A percentile compares a stretch with the other conserved stretches of the same genome.
Conservation (phyloP, 129 eudicot genomes). For the Helianthus annuus region HanXRQr2.0-SUNRISE NC_035449.2:58794397-58794896, state of each 20-base stretch:
- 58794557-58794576: slow-evolving; percentile 49
- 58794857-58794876: slow-evolving; percentile 79
- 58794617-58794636: no score
- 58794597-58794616: no score
- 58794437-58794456: no score
- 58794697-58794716: not conserved
- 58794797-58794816: not conserved
- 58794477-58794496: slow-evolving; percentile 40
- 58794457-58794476: not conserved
- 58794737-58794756: not conserved
- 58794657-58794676: not conserved
- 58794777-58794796: slow-evolving; percentile 2
- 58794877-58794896: slow-evolving; percentile 51
- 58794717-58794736: not conserved
- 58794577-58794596: not conserved
- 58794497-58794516: slow-evolving; percentile 50
- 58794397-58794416: no score
- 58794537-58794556: slow-evolving; percentile 65
- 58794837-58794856: slow-evolving; percentile 95
- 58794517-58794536: slow-evolving; percentile 47
- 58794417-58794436: no score
- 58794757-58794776: slow-evolving; percentile 40
- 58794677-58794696: not conserved
- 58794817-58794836: not conserved
- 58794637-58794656: not conserved